A percentile compares a stretch with the other conserved stretches of the same genome.
Conservation (phyloP, 2,329 filamentous ascomycete genomes). For the Chaetothyriales sp. region DNA sequence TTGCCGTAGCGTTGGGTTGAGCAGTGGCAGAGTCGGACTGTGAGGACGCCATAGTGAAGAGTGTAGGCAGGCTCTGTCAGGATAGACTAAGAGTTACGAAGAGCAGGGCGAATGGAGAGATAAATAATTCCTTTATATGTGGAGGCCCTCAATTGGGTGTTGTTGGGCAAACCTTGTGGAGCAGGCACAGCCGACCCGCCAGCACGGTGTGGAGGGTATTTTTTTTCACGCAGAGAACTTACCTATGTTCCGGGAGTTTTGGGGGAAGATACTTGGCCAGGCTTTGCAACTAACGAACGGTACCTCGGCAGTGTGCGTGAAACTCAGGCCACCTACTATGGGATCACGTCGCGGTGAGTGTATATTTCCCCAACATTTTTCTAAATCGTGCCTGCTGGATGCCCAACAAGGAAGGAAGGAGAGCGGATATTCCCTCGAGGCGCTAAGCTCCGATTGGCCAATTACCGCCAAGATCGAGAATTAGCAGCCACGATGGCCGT, state of each 20-base stretch:
- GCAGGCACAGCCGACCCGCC: neutral
- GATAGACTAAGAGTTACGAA: neutral
- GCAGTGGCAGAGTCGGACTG: constrained; percentile 33
- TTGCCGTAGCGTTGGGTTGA: constrained; percentile 33
- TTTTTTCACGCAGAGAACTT: neutral
- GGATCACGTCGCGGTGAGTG: neutral
- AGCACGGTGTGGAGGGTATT: neutral
- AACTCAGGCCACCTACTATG: neutral
- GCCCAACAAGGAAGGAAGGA: neutral
- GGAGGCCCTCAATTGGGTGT: neutral
- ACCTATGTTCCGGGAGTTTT: neutral
- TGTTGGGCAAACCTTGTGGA: neutral
- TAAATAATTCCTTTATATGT: neutral
- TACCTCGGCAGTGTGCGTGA: neutral
- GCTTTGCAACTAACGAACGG: neutral
- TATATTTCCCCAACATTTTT: neutral
- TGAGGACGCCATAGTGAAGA: constrained; percentile 35
- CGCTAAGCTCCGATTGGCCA: neutral
- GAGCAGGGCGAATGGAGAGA: neutral
- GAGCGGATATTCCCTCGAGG: neutral
- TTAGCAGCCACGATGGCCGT: neutral
- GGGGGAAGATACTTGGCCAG: neutral
- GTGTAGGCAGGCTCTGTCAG: neutral
- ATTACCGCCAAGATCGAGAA: neutral
- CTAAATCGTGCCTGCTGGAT: neutral